Percentiles rank a stretch among this genome's conserved stretches.
These are phyloP conservation scores for Boletus speciosus DNA, from an alignment of 768 basidiomycete species.

Conservation along the genomic window DNA sequence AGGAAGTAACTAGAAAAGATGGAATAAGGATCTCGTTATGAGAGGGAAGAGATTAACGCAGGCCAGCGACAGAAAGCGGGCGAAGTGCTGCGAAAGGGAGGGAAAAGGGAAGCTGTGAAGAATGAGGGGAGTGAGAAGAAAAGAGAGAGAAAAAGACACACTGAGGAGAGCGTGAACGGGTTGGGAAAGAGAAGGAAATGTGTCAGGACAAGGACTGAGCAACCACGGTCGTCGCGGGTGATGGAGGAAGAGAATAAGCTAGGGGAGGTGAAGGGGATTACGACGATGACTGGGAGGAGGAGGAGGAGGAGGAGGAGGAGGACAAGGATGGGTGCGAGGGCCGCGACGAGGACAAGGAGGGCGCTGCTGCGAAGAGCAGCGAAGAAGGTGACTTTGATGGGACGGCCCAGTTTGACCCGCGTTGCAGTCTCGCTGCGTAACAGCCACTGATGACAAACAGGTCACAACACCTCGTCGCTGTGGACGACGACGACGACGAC, in stretches of 20 bases:
- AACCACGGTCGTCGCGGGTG: conserved; percentile 2
- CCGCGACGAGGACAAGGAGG: background rate
- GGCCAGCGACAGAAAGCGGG: background rate
- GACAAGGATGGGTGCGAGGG: background rate
- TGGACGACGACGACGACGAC: conserved; percentile 3
- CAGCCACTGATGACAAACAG: conserved; percentile 18
- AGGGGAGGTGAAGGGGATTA: too few relatives aligned
- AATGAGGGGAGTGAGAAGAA: background rate
- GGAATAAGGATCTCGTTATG: conserved; percentile 10
- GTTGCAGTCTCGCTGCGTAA: conserved; percentile 4
- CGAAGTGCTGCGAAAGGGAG: background rate
- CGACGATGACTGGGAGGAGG: background rate
- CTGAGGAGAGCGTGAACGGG: background rate
- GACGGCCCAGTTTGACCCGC: conserved; percentile 2
- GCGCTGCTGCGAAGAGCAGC: background rate
- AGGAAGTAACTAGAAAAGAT: background rate
- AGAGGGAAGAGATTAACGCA: background rate
- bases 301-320: background rate
- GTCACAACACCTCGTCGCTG: conserved; percentile 12
- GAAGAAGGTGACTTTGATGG: background rate
- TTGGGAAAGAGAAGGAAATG: background rate
- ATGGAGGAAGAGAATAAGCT: background rate
- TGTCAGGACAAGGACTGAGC: background rate
- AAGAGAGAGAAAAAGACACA: background rate
- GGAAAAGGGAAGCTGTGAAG: background rate